A percentile compares a stretch with the other conserved stretches of the same genome.
phyloP scores from a whole-genome alignment of 805 yeast genomes.

The Metschnikowia picachoensis region DNA sequence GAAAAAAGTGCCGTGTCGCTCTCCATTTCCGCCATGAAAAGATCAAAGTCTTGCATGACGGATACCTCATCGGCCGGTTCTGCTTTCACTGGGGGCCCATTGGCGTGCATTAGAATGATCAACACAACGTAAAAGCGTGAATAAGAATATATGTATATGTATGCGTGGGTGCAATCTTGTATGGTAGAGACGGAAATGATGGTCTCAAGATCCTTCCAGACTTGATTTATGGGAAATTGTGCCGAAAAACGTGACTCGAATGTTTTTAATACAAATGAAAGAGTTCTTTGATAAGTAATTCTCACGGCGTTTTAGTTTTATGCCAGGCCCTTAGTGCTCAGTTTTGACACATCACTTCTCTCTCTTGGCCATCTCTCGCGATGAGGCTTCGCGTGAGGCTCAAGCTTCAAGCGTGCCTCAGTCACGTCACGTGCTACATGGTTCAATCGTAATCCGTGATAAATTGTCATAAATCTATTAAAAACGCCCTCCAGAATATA shows the following conservation, averaged over 20 bases:
- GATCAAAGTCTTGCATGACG: slow-evolving; percentile 8
- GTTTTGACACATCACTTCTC: not conserved
- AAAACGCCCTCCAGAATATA: slow-evolving; percentile 3
- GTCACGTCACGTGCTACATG: slow-evolving; percentile 4
- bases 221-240: too few species aligned
- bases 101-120: not conserved
- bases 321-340: too few species aligned
- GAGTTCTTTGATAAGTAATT: too few species aligned
- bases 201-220: too few species aligned
- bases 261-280: too few species aligned
- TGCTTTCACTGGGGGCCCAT: not conserved
- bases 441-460: too few species aligned
- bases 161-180: too few species aligned
- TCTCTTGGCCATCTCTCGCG: slow-evolving; percentile 7
- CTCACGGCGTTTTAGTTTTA: too few species aligned
- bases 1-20: slow-evolving; percentile 3
- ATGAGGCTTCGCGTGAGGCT: slow-evolving; percentile 11
- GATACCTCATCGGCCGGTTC: not conserved
- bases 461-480: not conserved
- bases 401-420: not conserved
- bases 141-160: too few species aligned
- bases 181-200: too few species aligned
- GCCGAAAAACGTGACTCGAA: too few species aligned
- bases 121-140: too few species aligned
- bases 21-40: slow-evolving; percentile 14